Base-by-base conservation (phyloP, 495 filamentous ascomycete genomes). In the Hypoxylon perforatum region DNA sequence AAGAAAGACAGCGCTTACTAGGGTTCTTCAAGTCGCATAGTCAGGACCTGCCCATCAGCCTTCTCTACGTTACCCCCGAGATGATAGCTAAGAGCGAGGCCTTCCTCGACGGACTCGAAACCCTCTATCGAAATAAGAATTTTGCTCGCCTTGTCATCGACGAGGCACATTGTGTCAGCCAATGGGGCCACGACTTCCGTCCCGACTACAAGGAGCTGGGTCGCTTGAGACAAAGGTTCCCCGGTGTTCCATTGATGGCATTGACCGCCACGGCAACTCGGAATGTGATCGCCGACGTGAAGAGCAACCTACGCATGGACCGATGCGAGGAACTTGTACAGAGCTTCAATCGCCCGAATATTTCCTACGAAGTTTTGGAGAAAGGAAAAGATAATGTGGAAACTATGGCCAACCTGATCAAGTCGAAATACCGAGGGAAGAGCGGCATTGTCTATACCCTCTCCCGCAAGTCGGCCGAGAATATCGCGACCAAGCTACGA, bases 181-280 rank as follows among this genome's bases (percentile, higher is more conserved):
- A 98, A 76, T 99, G 95, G 95, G 95, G 95, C 12, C 95, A 99
- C 70, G 95, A 99, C 75, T 99, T 99, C 73, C 90, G 96, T 28
- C 94, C 94, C 0, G 96, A 98, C 75, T 99, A 99, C 77, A 96
- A 96, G 72, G 81, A 87, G 33, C 81, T 99, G 0, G 92, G 93
- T 17, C 81, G 85, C 45, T 75, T 97, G 42, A 84, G 93, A 19
- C 57, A 79, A 1, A 84, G 82, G 51, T 90, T 93, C 60, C 86
- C 87, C 2, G 87, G 87, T 4, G 90, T 98, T 5, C 95, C 95
- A 0, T 81, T 97, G 52, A 95, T 99, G 85, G 95, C 95, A 0
- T 76, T 98, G 69, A 99, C 95, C 3, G 95, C 95, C 6, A 98
- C 95, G 1, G 95, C 95, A 1, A 99, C 95, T 0, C 83, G 93